Evolutionary conservation across 805 yeast species (phyloP).

Genomic region (Candida pseudofarinosa): DNA sequence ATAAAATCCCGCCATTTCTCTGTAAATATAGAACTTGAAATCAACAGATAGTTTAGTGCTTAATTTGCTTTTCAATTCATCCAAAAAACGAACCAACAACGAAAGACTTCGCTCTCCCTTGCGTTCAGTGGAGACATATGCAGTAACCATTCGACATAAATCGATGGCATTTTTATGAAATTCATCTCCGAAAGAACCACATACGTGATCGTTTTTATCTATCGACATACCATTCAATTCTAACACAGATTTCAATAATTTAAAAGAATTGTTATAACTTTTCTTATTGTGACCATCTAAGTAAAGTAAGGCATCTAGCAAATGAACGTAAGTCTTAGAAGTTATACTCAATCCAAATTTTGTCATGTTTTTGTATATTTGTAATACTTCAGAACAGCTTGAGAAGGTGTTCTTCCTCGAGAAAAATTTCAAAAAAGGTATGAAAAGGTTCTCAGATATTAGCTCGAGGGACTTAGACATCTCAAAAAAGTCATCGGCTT

Average conservation of each 20-base stretch:
- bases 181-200: conserved; percentile 6
- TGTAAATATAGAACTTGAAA: conserved; percentile 21
- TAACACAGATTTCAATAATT: conserved; percentile 22
- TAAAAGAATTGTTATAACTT: conserved; percentile 13
- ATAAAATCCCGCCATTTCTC: conserved; percentile 28
- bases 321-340: conserved; percentile 25
- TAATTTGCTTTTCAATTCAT: conserved; percentile 20
- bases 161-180: conserved; percentile 14
- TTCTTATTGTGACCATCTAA: conserved; percentile 13
- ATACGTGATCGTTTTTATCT: background rate
- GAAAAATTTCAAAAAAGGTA: conserved; percentile 26
- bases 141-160: conserved; percentile 23
- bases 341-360: conserved; percentile 18
- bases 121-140: conserved; percentile 17
- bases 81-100: conserved; percentile 26
- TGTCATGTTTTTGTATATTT: conserved; percentile 33
- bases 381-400: conserved; percentile 21
- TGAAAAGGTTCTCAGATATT: conserved; percentile 22
- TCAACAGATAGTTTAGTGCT: conserved; percentile 18
- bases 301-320: conserved; percentile 25
- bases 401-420: conserved; percentile 13
- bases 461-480: conserved; percentile 12
- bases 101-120: conserved; percentile 14
- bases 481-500: conserved; percentile 20
- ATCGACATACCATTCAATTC: conserved; percentile 26